Percentiles rank a stretch among this genome's conserved stretches.
Conservation (phyloP, 768 basidiomycete genomes). For the Termitomyces sp. region DNA sequence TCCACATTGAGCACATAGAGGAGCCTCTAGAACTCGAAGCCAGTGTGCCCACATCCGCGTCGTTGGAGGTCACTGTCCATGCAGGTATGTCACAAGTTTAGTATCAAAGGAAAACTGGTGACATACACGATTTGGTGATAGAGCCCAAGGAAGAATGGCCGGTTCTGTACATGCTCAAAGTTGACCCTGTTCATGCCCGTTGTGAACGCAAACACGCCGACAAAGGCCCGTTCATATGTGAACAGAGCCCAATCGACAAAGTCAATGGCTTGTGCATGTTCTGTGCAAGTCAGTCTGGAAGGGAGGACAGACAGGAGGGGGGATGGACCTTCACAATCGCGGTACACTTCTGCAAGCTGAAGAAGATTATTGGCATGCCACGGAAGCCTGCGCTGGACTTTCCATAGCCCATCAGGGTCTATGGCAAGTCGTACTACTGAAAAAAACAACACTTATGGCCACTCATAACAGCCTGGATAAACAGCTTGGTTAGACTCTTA, state of each 20-base stretch:
- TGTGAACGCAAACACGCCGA: slow-evolving; percentile 82
- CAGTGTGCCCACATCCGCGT: slow-evolving; percentile 81
- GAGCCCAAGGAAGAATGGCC: slow-evolving; percentile 86
- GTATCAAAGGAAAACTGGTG: neutral
- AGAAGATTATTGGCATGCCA: slow-evolving; percentile 93
- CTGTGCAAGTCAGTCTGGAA: slow-evolving; percentile 26
- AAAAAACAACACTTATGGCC: slow-evolving; percentile 51
- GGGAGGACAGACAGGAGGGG: neutral
- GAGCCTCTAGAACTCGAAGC: slow-evolving; percentile 88
- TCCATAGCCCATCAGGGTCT: slow-evolving; percentile 79
- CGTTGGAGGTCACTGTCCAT: slow-evolving; percentile 79
- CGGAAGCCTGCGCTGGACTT: slow-evolving; percentile 68
- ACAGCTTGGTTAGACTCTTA: slow-evolving; percentile 72
- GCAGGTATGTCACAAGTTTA: no score
- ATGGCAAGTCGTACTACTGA: neutral
- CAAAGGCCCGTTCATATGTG: slow-evolving; percentile 86
- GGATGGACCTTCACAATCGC: slow-evolving; percentile 76
- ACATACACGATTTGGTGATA: slow-evolving; percentile 78
- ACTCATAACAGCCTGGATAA: slow-evolving; percentile 74
- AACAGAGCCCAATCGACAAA: slow-evolving; percentile 89
- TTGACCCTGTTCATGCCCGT: slow-evolving; percentile 79
- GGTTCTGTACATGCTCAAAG: slow-evolving; percentile 86
- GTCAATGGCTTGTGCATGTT: slow-evolving; percentile 79
- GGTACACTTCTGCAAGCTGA: slow-evolving; percentile 78
- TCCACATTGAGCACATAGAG: slow-evolving; percentile 80